Percentiles rank a stretch among this genome's conserved stretches.
These are phyloP conservation scores for Hypomyces rosellus DNA, from an alignment of 2,329 filamentous ascomycete genomes.

Conservation along the genomic window DNA sequence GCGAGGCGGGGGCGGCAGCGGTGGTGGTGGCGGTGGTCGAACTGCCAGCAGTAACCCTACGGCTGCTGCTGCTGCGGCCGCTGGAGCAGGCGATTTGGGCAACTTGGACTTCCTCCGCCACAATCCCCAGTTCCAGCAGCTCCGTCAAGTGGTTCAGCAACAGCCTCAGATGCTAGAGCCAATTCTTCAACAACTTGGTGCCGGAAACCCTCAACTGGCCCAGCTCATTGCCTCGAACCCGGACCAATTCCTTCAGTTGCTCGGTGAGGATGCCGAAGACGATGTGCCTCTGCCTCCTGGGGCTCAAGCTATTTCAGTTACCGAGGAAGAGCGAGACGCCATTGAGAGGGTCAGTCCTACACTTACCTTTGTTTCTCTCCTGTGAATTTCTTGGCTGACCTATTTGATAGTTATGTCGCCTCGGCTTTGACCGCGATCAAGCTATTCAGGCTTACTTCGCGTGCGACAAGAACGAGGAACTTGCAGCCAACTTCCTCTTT, in stretches of 20 bases:
- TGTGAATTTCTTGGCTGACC: conserved; percentile 4
- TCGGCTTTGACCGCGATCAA: conserved; percentile 87
- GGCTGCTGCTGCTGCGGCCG: conserved; percentile 45
- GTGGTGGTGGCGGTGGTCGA: conserved; percentile 36
- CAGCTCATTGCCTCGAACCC: conserved; percentile 87
- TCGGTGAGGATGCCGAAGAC: conserved; percentile 82
- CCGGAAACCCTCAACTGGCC: conserved; percentile 90
- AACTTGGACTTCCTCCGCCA: conserved; percentile 91
- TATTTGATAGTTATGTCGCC: conserved; percentile 65
- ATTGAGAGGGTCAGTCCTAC: conserved; percentile 71
- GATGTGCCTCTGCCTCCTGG: conserved; percentile 82
- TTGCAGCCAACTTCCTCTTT: conserved; percentile 96
- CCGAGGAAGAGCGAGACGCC: conserved; percentile 91
- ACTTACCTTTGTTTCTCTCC: neutral
- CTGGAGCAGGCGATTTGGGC: conserved; percentile 51
- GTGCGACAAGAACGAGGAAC: conserved; percentile 98
- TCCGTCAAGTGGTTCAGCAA: conserved; percentile 94
- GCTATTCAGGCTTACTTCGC: conserved; percentile 98
- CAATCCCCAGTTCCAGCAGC: conserved; percentile 96
- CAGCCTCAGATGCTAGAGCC: conserved; percentile 98
- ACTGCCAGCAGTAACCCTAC: conserved; percentile 39
- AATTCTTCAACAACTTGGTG: conserved; percentile 90
- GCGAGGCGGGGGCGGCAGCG: conserved; percentile 41
- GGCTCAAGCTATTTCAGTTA: conserved; percentile 83
- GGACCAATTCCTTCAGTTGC: conserved; percentile 83